These are phyloP conservation scores for Paramecium sexaurelia DNA, from an alignment of 73 alveolate species.

Conservation along the genomic window DNA sequence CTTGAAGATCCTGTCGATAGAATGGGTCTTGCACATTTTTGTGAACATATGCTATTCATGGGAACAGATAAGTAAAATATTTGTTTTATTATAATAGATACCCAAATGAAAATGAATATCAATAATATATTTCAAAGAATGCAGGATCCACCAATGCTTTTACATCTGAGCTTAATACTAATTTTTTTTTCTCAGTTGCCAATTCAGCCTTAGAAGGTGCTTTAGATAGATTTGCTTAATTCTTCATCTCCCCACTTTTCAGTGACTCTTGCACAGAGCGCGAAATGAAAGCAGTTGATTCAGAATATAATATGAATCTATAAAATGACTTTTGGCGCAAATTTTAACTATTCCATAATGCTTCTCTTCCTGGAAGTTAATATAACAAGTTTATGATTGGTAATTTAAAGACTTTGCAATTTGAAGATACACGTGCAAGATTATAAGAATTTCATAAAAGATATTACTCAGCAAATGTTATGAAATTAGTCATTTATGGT, in stretches of 20 bases:
- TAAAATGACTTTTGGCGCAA: slow-evolving; percentile 72
- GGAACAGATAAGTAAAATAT: slow-evolving; percentile 88
- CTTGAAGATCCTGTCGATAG: slow-evolving; percentile 66
- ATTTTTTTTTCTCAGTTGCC: slow-evolving; percentile 77
- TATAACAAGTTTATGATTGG: slow-evolving; percentile 79
- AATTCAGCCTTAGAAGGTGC: slow-evolving; percentile 87
- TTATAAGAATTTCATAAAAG: slow-evolving; percentile 83
- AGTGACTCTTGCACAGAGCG: slow-evolving; percentile 75
- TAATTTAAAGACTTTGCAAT: slow-evolving; percentile 70
- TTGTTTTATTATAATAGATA: slow-evolving; percentile 47
- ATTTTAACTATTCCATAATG: slow-evolving; percentile 60
- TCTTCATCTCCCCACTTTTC: slow-evolving; percentile 82
- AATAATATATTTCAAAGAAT: slow-evolving; percentile 75
- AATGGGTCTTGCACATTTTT: slow-evolving; percentile 96
- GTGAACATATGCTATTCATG: slow-evolving; percentile 98
- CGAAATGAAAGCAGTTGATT: slow-evolving; percentile 91
- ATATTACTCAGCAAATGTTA: slow-evolving; percentile 93
- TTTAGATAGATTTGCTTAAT: slow-evolving; percentile 85
- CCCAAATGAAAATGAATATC: slow-evolving; percentile 83
- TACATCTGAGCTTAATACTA: slow-evolving; percentile 78
- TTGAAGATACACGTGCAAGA: slow-evolving; percentile 87
- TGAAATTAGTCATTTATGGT: slow-evolving; percentile 84
- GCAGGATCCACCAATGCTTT: slow-evolving; percentile 92
- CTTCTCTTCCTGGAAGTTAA: slow-evolving; percentile 64
- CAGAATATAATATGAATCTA: slow-evolving; percentile 78